Base-by-base conservation (phyloP, 129 eudicot species). In the Kitagawia praeruptora region DNA sequence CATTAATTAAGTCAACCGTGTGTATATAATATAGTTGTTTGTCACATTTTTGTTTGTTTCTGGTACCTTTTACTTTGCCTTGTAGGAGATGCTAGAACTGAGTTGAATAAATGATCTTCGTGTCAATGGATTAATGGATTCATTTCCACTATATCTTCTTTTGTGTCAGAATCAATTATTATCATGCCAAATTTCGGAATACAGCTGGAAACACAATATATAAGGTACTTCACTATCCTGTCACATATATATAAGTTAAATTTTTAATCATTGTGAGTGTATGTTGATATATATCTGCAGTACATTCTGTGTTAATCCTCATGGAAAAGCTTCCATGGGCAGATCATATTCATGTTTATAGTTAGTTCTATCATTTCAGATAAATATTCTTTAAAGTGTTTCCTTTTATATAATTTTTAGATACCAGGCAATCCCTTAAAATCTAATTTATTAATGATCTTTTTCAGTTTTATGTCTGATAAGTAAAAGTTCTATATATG, bases 191-290 rank as follows among this genome's bases (percentile, higher is more conserved):
- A 83, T 25, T 89, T 93, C 72, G 98, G 98, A 56, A 89, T 93
- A 66, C 98, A 93, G 85, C 95, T 93, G 85, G 97, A 91, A 89
- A 93, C 97, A 77, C 89, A 83, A 49, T 89, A 93, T 25, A 80
- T 81, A 86, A 91, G 98, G 98, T 93, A 90, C 80, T 34, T 78
- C 8, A 5, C 47, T 10, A 75, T 38, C 74, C 31, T 18, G 41
- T 14, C 34, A 12, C 28, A 7, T 28, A 21, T 12, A 23, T 46
- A 0, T 6, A 8, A 14, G 16, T 46, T 9, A 9, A 27, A 13
- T 45, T 6, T 73, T 2, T n/a, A 0, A 21, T 14, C 56, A 25
- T 46, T 75, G 14, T 1, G 34, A 75, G 41, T 73, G 18, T 40
- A 46, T 75, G 77, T 27, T 12, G 1, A 66, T 67, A 75, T 15